Conservation (phyloP, 2,329 filamentous ascomycete genomes). For the Aspergillus sp. region DNA sequence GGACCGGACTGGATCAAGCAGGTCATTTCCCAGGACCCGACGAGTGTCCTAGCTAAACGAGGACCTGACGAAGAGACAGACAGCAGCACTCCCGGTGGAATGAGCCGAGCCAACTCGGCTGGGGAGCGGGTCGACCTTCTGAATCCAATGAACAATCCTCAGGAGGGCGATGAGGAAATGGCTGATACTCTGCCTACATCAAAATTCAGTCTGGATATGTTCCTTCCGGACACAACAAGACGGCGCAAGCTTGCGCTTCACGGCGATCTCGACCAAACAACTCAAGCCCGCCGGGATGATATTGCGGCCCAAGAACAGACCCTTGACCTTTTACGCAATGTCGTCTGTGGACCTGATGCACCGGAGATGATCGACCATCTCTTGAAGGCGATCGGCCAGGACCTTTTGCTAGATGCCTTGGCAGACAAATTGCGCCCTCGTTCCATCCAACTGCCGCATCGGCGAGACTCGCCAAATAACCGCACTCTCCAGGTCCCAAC, state of each 20-base stretch:
- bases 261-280: constrained; percentile 65
- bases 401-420: constrained; percentile 77
- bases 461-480: constrained; percentile 30
- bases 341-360: constrained; percentile 67
- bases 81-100: constrained; percentile 40
- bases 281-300: constrained; percentile 73
- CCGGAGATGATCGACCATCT: constrained; percentile 80
- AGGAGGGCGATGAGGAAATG: constrained; percentile 35
- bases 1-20: constrained; percentile 77
- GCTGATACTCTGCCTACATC: constrained; percentile 41
- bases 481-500: constrained; percentile 36
- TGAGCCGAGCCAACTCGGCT: constrained; percentile 59
- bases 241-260: constrained; percentile 52
- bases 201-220: constrained; percentile 39
- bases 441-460: constrained; percentile 32
- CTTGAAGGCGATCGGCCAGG: constrained; percentile 71
- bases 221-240: constrained; percentile 40
- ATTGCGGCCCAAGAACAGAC: constrained; percentile 87
- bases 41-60: constrained; percentile 27
- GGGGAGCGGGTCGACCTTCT: constrained; percentile 61
- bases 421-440: constrained; percentile 70
- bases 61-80: constrained; percentile 34
- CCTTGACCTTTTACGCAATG: constrained; percentile 83
- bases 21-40: constrained; percentile 64
- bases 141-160: constrained; percentile 48